Base-by-base conservation (phyloP, 2,329 filamentous ascomycete genomes). In the Penicillium sp. region DNA sequence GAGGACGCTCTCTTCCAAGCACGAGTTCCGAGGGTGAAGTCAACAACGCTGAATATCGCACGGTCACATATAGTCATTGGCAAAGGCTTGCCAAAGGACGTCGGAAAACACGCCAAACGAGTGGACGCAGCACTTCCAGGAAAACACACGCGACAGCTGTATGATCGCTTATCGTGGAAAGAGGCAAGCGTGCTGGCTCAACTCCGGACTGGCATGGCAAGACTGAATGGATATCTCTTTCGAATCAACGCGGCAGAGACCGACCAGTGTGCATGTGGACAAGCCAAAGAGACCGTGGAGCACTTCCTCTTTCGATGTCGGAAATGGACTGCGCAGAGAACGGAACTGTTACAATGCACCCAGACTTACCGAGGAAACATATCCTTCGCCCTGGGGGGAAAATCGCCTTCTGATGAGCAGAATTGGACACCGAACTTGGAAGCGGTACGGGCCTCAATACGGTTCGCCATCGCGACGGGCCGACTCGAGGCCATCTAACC, bases 331-430 rank as follows among this genome's bases (percentile, higher is more conserved):
- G 57, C 61, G 46, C 57, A 63, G 55, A 57, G 60, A 52, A 66
- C 45, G 14, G 60, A 59, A 57, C 58, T 69, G 46, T 62, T 68
- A n/a, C 45, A 66, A 57, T 63, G 47, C 51, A 68, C 56, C 26
- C 52, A 65, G 3, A 67, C 56, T 26, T 49, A 63, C 52, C 58
- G 59, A 63, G 50, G 57, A n/a, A 70, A 69, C 29, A 62, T 69
- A 47, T 70, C 65, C 39, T 69, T 68, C 48, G 69, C 65, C 50
- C 60, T 70, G 41, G 65, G 66, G 26, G 63, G 64, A 54, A 71
- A 33, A 33, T 4, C 3, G 13, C 31, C 31, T 6, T 6, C 10
- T 14, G 13, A 33, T 10, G 10, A 33, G 14, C 10, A 14, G 31
- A 33, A 13, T 13, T 33, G 31, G 31, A 10, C 31, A 4, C 31